phyloP scores from a whole-genome alignment of 495 filamentous ascomycete genomes.

The Choiromyces venosus region DNA sequence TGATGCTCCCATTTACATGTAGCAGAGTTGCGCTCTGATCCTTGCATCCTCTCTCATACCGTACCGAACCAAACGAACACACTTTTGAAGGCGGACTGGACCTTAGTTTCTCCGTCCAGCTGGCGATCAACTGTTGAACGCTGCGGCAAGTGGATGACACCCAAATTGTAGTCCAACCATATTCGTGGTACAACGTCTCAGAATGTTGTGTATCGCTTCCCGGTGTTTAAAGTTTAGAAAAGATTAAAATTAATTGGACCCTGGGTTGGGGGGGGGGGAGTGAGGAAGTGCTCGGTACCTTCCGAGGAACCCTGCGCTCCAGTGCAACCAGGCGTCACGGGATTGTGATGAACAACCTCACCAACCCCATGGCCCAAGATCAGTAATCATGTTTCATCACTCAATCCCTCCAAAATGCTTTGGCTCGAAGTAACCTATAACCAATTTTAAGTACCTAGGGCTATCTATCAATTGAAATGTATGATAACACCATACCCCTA shows the following conservation, averaged over 20 bases:
- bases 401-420: neutral
- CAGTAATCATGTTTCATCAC: neutral
- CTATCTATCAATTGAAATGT: neutral
- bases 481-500: neutral
- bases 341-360: neutral
- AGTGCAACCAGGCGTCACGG: neutral
- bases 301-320: neutral
- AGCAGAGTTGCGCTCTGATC: neutral
- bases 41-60: neutral
- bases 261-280: too few species aligned
- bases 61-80: neutral
- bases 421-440: neutral
- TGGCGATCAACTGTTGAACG: neutral
- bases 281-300: neutral
- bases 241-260: too few species aligned
- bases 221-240: neutral
- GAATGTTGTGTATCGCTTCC: neutral
- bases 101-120: neutral
- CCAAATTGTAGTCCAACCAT: neutral
- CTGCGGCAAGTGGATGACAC: neutral
- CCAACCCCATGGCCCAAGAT: neutral
- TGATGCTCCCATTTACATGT: neutral
- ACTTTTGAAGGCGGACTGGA: neutral
- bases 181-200: neutral
- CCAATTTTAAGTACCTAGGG: neutral